Conservation (phyloP, 495 filamentous ascomycete genomes). For the Xanthoparmelia taractica region DNA sequence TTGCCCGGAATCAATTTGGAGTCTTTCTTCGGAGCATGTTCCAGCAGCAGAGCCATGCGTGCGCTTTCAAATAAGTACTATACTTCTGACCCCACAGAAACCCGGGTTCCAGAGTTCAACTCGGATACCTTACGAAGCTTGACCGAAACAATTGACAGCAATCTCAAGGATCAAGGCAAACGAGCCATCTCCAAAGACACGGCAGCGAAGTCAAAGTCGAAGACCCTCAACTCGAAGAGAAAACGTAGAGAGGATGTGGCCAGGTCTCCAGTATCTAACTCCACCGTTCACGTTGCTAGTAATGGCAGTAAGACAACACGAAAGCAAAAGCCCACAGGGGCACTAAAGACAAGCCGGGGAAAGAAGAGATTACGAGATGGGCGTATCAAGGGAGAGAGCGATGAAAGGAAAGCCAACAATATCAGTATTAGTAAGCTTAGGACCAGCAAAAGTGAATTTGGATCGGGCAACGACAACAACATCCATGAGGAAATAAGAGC, state of each 20-base stretch:
- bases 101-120: constrained; percentile 22
- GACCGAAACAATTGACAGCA: constrained; percentile 21
- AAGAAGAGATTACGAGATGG: constrained; percentile 26
- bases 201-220: not conserved
- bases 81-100: not conserved
- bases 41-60: constrained; percentile 3
- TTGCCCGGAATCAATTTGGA: not conserved
- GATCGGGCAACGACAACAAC: not conserved
- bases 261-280: not conserved
- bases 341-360: constrained; percentile 12
- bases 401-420: not conserved
- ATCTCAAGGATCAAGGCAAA: constrained; percentile 12
- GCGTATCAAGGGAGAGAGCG: constrained; percentile 13
- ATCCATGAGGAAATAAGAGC: constrained; percentile 56
- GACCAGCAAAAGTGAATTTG: not conserved
- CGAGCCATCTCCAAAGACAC: not conserved
- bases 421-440: constrained; percentile 8
- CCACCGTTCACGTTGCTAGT: not conserved
- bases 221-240: not conserved
- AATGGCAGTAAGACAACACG: not conserved
- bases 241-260: not conserved
- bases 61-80: not conserved
- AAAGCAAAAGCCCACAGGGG: not conserved
- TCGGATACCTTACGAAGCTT: constrained; percentile 21
- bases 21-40: not conserved